phyloP scores from a whole-genome alignment of 345 rosid species.

The Euphorbia lathyris region DNA sequence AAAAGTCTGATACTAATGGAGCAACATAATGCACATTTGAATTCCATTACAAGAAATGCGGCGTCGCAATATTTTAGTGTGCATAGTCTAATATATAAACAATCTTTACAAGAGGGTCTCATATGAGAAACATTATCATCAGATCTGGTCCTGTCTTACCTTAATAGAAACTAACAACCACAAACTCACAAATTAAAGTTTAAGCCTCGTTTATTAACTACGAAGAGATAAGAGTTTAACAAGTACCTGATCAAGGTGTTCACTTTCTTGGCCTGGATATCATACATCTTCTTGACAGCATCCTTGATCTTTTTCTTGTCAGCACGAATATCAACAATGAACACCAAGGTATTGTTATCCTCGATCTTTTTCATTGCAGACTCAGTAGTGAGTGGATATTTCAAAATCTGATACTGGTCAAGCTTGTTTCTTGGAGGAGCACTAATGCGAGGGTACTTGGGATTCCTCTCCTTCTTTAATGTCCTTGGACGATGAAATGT shows the following conservation, averaged over 20 bases:
- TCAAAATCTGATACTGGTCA: slow-evolving; percentile 86
- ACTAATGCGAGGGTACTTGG: slow-evolving; percentile 73
- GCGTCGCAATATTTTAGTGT: too few relatives aligned
- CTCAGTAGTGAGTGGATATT: slow-evolving; percentile 90
- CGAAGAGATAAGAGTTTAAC: background rate
- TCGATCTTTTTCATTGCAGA: slow-evolving; percentile 96
- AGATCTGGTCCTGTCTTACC: too few relatives aligned
- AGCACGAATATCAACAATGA: slow-evolving; percentile 93
- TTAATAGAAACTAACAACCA: background rate
- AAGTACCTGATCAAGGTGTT: slow-evolving; percentile 88
- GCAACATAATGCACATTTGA: background rate
- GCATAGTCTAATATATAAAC: too few relatives aligned
- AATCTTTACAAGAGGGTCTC: too few relatives aligned
- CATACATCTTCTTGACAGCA: slow-evolving; percentile 94
- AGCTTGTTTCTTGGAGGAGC: slow-evolving; percentile 93
- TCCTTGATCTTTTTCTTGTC: slow-evolving; percentile 90
- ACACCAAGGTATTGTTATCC: slow-evolving; percentile 90
- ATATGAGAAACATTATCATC: too few relatives aligned
- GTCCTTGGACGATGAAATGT: slow-evolving; percentile 95
- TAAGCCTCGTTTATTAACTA: too few relatives aligned
- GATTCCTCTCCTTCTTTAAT: slow-evolving; percentile 67
- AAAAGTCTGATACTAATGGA: too few relatives aligned
- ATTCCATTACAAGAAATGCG: background rate
- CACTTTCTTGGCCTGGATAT: slow-evolving; percentile 89
- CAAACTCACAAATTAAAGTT: background rate